These are phyloP conservation scores for Kwoniella heveanensis DNA, from an alignment of 768 basidiomycete genomes.

Conservation along the genomic window DNA sequence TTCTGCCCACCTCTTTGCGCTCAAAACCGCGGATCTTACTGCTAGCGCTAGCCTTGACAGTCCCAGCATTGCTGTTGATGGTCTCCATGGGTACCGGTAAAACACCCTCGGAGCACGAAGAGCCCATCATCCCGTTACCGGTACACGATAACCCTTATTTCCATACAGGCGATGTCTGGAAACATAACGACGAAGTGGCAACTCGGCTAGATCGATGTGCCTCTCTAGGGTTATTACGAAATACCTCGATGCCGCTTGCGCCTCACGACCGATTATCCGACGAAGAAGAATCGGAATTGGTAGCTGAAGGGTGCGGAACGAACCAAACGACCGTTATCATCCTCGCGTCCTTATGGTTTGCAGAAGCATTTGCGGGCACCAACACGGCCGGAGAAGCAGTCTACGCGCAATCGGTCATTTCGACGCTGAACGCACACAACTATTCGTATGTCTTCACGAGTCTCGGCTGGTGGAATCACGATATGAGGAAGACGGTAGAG, in stretches of 20 bases:
- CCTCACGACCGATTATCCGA: neutral
- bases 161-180: slow-evolving; percentile 42
- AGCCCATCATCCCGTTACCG: neutral
- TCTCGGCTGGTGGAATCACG: slow-evolving; percentile 47
- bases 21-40: slow-evolving; percentile 4
- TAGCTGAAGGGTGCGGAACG: slow-evolving; percentile 37
- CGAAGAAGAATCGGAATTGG: slow-evolving; percentile 29
- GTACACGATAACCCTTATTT: slow-evolving; percentile 40
- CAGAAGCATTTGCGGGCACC: slow-evolving; percentile 39
- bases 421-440: slow-evolving; percentile 36
- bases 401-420: slow-evolving; percentile 43
- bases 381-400: slow-evolving; percentile 32
- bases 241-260: slow-evolving; percentile 27
- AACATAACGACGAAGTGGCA: slow-evolving; percentile 42
- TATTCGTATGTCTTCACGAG: slow-evolving; percentile 45
- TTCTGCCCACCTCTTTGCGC: neutral
- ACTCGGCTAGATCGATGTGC: slow-evolving; percentile 36
- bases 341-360: slow-evolving; percentile 40
- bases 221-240: slow-evolving; percentile 34
- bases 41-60: neutral
- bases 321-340: slow-evolving; percentile 48
- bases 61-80: neutral
- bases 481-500: slow-evolving; percentile 43
- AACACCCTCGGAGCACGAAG: neutral
- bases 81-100: neutral